These are phyloP conservation scores for Pseudozyma hubeiensis DNA, from an alignment of 1,284 basidiomycete genomes.

Conservation along the genomic window DNA sequence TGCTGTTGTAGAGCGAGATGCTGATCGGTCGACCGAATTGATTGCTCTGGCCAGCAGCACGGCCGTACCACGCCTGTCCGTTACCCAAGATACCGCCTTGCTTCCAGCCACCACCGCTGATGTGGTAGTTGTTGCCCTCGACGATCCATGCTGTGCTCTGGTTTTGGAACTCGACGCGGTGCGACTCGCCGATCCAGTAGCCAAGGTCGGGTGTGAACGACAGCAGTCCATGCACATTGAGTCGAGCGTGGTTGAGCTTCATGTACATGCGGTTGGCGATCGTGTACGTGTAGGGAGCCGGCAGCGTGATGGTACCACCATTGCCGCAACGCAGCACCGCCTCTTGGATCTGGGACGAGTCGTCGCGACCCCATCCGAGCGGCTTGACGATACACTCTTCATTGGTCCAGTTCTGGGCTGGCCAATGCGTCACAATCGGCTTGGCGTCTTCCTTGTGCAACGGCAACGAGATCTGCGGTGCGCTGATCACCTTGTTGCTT, in stretches of 20 bases:
- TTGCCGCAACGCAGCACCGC: slow-evolving; percentile 5
- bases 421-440: neutral
- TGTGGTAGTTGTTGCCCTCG: slow-evolving; percentile 8
- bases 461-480: slow-evolving; percentile 4
- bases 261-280: slow-evolving; percentile 9
- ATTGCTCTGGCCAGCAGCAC: slow-evolving; percentile 6
- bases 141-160: slow-evolving; percentile 7
- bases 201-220: slow-evolving; percentile 4
- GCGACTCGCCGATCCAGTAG: slow-evolving; percentile 10
- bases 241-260: slow-evolving; percentile 5
- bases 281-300: slow-evolving; percentile 2
- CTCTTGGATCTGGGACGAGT: slow-evolving; percentile 8
- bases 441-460: slow-evolving; percentile 4
- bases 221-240: slow-evolving; percentile 1
- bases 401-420: neutral
- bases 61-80: slow-evolving; percentile 7
- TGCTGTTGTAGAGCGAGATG: slow-evolving; percentile 11
- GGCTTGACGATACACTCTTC: slow-evolving; percentile 5
- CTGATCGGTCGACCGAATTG: slow-evolving; percentile 7
- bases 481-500: slow-evolving; percentile 1
- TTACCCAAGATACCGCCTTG: slow-evolving; percentile 4
- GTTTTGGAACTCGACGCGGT: slow-evolving; percentile 8
- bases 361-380: slow-evolving; percentile 6
- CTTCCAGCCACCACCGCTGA: slow-evolving; percentile 7
- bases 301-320: slow-evolving; percentile 1